A percentile compares a stretch with the other conserved stretches of the same genome.
Conservation (phyloP, 306 rosid species). For the Prinsepia uniflora region DNA sequence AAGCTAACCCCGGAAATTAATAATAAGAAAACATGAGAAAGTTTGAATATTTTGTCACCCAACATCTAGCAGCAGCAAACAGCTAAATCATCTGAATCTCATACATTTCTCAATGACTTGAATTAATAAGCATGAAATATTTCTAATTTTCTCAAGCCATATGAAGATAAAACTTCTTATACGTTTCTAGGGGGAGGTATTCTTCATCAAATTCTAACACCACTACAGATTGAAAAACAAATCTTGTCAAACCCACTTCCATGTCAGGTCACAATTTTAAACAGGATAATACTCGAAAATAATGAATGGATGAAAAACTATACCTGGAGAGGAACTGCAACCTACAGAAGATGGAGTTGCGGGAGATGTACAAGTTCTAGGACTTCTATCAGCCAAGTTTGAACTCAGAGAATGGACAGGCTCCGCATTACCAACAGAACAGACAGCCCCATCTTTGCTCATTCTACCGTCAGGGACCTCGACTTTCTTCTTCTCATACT, state of each 20-base stretch:
- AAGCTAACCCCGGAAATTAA: background rate
- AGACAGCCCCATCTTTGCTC: slow-evolving; percentile 49
- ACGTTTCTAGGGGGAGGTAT: no score
- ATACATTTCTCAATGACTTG: background rate
- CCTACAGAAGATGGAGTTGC: slow-evolving; percentile 96
- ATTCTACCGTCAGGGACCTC: slow-evolving; percentile 64
- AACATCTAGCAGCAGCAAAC: background rate
- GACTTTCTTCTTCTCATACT: slow-evolving; percentile 91
- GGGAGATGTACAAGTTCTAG: slow-evolving; percentile 78
- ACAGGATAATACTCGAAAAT: background rate
- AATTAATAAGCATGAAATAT: background rate
- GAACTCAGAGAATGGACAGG: slow-evolving; percentile 41
- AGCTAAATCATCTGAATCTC: background rate
- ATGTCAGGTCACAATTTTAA: background rate
- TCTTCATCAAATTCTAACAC: background rate
- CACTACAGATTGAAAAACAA: background rate
- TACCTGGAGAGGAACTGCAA: slow-evolving; percentile 97
- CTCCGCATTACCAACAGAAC: slow-evolving; percentile 46
- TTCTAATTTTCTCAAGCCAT: no score
- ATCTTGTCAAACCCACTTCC: background rate
- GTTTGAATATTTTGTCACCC: background rate
- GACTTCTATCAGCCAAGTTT: slow-evolving; percentile 65
- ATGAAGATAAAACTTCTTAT: no score
- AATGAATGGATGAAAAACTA: background rate
- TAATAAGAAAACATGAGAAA: no score